Evolutionary conservation across 202 grass and related monocot genomes (phyloP), one percentile per base, ranked within the genome.

Genomic region (Miscanthus sacchariflorus): DNA sequence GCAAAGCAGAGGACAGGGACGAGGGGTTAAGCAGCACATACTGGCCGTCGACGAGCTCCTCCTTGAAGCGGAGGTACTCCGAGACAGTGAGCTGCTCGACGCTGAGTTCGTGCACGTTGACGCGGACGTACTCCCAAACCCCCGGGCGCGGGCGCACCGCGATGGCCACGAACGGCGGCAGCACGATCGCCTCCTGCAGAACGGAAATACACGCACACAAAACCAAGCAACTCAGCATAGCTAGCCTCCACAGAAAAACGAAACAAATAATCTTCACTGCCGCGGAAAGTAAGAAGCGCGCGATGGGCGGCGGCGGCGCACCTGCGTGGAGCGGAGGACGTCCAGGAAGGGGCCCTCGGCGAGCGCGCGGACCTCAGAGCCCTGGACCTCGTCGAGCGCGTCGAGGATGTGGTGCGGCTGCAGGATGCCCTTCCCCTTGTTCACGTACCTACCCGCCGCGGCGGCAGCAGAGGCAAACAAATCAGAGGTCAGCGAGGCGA

Each of bases 151-250:
- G 97, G 64, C 97, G 97, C 85, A 99, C 91, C 2, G 97, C 97
- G 77, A 99, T 99, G 81, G 94, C 94, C 75, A 99, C 94, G 91
- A 99, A 96, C 68, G 97, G 97, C 35, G 97, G 97, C 65, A 99
- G 76, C 85, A 99, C 92, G 50, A 99, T 99, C 30, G 94, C 93
- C 93, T 99, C 97, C 97, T 99, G 85, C 76, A 82, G 48, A 25
- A 45, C 52, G 45, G 28, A 14, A 19, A 79, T 24, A 5, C 68
- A 66, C 2, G 56, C 72, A 49, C 28, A 78, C 64, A 21, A 52
- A 17, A 15, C n/a, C 49, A 65, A 45, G 23, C 9, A 17, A 5
- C 23, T 84, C 11, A 78, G 44, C 72, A 66, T 1, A 69, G 39
- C 11, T 1, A 69, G 39, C 11, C 17, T 42, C 14, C 76, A 12